Base-by-base conservation (phyloP, 108 stramenopile species). In the Skeletonema costatum region DNA sequence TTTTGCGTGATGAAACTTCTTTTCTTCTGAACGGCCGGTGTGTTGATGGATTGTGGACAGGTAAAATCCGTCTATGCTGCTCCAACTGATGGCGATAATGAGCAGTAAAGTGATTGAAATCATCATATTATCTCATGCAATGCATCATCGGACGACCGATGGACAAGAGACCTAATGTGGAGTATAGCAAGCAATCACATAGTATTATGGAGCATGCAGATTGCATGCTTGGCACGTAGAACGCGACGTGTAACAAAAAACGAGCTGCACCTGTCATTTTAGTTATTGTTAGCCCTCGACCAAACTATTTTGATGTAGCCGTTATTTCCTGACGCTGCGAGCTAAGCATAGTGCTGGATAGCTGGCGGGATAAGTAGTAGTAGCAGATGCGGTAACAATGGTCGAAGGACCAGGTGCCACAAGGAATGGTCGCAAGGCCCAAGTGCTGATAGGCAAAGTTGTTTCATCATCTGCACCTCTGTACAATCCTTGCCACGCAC, bases 391-490 rank as follows among this genome's bases (percentile, higher is more conserved):
- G 3, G 2, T 64, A 19, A 74, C 60, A 64, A 89, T 89, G 89
- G 87, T 87, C 33, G 89, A 89, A 74, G 89, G 89, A 13, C 89
- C 89, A 10, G 89, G 89, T 14, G 82, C 85, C 31, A 89, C 87
- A 8, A 78, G 85, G 12, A 87, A 89, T 78, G 89, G 80, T 2
- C 33, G 76, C 30, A 87, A 89, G 63, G 80, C 66, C 11, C 80
- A 82, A 61, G 32, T 64, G 17, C 62, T 75, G 38, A 74, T 89
- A 13, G 83, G 74, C 10, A 67, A 72, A 70, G 66, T 17, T 17
- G 42, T 56, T 56, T 56, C 53, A 21, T 56, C 71, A 21, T 38
- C 62, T 32, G 68, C 46, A 62, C 8, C 64, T 33, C 12, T 30
- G 6, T 2, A 46, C 31, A 42, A 58, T 35, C 68, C 68, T 32